Conservation (phyloP, 2,329 filamentous ascomycete genomes). For the Akanthomyces muscarius region DNA sequence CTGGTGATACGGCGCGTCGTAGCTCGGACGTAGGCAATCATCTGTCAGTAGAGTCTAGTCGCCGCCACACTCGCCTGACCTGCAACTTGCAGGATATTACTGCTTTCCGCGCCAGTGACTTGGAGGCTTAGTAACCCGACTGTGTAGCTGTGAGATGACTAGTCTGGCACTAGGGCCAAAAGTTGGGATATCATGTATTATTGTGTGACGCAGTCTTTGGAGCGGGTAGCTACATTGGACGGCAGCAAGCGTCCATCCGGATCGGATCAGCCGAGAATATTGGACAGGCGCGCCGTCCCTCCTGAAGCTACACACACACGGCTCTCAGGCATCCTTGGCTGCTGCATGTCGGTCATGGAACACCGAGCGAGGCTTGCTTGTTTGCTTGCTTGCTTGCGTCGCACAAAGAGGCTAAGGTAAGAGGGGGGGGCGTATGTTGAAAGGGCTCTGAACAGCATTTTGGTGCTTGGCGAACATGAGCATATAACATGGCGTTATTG, state of each 20-base stretch:
- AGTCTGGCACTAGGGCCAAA: no score
- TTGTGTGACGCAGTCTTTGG: background rate
- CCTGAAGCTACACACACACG: background rate
- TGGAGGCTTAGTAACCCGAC: no score
- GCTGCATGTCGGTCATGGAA: background rate
- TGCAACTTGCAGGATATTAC: no score
- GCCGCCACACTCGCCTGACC: no score
- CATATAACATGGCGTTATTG: background rate
- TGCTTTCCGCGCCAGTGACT: no score
- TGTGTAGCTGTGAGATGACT: background rate
- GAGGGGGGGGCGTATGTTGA: background rate
- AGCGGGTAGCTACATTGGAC: background rate
- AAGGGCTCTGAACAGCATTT: background rate
- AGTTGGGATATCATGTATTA: no score
- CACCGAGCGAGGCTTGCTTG: background rate
- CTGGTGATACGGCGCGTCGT: no score
- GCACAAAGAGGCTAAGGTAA: background rate
- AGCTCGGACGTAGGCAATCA: no score
- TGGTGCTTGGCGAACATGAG: background rate
- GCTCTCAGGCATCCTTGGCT: background rate
- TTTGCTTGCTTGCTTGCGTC: background rate
- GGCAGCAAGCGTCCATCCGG: background rate
- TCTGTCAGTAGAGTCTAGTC: no score
- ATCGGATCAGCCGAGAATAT: slow-evolving; percentile 2
- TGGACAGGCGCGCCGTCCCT: background rate